Percentiles rank a stretch among this genome's conserved stretches.
phyloP scores from a whole-genome alignment of 2,329 filamentous ascomycete genomes.

The Trichophaea hybrida region DNA sequence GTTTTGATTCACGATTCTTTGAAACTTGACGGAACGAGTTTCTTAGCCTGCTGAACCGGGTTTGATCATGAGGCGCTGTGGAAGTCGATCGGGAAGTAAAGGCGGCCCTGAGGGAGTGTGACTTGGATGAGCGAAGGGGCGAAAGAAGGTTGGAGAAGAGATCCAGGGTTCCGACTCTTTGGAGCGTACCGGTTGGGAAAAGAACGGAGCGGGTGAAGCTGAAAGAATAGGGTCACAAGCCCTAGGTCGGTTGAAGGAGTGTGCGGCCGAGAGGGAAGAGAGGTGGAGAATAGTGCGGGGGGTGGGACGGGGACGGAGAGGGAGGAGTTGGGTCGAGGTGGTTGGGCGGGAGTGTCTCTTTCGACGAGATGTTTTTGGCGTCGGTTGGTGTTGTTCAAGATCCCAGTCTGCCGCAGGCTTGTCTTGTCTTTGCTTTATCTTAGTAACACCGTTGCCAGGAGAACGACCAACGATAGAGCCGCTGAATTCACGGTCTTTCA shows the following conservation, averaged over 20 bases:
- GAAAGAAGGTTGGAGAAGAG: conserved; percentile 20
- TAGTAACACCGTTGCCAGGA: too few species aligned
- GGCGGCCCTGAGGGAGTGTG: conserved; percentile 5
- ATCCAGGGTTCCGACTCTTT: conserved; percentile 12
- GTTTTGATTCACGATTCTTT: not conserved
- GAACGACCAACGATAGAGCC: too few species aligned
- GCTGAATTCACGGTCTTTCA: too few species aligned
- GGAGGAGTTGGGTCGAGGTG: not conserved
- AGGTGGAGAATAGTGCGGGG: not conserved
- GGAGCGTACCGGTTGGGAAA: not conserved
- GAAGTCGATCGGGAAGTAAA: not conserved
- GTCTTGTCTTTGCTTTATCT: too few species aligned
- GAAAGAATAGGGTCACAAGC: not conserved
- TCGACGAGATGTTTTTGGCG: not conserved
- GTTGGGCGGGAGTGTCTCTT: not conserved
- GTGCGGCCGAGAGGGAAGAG: not conserved
- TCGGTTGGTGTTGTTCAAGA: not conserved
- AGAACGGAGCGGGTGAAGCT: not conserved
- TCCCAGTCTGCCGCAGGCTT: not conserved
- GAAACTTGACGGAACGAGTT: conserved; percentile 10
- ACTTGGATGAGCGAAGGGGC: conserved; percentile 17
- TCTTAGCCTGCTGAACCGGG: conserved; percentile 19
- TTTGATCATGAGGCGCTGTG: conserved; percentile 19
- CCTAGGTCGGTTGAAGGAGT: not conserved
- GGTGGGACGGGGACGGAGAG: not conserved